These are phyloP conservation scores for Cynara cardunculus DNA, from an alignment of 129 eudicot species.

Conservation along the genomic window DNA sequence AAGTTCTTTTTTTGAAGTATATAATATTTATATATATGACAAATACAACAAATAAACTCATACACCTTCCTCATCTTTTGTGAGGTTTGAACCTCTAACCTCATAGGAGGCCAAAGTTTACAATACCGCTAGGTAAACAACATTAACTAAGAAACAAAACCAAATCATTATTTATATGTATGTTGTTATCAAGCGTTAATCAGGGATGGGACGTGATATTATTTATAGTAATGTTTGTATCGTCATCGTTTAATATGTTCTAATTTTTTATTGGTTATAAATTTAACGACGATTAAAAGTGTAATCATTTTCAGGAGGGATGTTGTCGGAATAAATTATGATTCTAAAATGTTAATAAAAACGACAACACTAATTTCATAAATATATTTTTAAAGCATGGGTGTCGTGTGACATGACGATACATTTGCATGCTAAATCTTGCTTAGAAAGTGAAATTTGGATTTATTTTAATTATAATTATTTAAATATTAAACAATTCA, in stretches of 20 bases:
- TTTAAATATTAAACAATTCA: neutral
- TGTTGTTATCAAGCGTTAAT: neutral
- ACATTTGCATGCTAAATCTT: conserved; percentile 14
- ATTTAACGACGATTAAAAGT: neutral
- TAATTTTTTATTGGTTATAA: neutral
- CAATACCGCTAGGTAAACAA: too few relatives aligned
- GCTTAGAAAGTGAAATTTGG: conserved; percentile 17
- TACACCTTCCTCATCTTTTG: too few relatives aligned
- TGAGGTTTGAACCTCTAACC: too few relatives aligned
- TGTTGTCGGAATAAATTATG: neutral
- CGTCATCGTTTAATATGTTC: neutral
- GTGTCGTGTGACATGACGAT: conserved; percentile 26
- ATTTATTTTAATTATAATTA: neutral
- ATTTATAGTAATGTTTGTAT: neutral
- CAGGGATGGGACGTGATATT: neutral
- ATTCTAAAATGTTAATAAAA: conserved; percentile 10
- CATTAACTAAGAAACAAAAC: too few relatives aligned
- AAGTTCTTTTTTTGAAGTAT: too few relatives aligned
- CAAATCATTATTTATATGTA: too few relatives aligned
- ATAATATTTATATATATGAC: too few relatives aligned
- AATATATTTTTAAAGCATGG: neutral
- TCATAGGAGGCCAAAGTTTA: too few relatives aligned
- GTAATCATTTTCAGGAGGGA: conserved; percentile 20
- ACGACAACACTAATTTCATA: conserved; percentile 23
- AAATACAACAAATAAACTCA: too few relatives aligned